Evolutionary conservation across 2,329 filamentous ascomycete species (phyloP).

Genomic region (Cordyceps farinosa): DNA sequence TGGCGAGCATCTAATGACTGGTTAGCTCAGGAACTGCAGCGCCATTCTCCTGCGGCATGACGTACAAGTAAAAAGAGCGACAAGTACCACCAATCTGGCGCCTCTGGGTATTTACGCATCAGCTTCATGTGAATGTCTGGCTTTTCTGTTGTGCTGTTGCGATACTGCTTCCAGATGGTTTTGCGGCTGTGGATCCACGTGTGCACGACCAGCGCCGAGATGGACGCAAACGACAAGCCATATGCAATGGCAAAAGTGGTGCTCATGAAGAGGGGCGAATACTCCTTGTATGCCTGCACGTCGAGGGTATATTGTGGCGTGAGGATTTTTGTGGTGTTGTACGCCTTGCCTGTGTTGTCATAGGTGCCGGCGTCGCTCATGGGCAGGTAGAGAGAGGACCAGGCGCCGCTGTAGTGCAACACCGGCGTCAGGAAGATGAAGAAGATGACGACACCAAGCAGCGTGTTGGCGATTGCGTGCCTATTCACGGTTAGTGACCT

Average conservation of each 20-base stretch:
- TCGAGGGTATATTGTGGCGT: conserved; percentile 60
- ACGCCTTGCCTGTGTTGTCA: conserved; percentile 63
- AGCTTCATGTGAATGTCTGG: conserved; percentile 63
- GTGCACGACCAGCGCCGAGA: conserved; percentile 65
- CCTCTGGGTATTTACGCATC: conserved; percentile 61
- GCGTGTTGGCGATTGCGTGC: conserved; percentile 70
- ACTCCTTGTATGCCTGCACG: conserved; percentile 59
- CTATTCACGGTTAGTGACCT: conserved; percentile 28
- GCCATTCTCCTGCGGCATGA: conserved; percentile 14
- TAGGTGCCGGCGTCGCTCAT: conserved; percentile 69
- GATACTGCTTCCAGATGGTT: conserved; percentile 62
- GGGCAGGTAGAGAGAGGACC: conserved; percentile 62
- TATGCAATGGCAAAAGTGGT: conserved; percentile 70
- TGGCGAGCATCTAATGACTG: conserved; percentile 44
- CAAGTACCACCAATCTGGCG: conserved; percentile 62
- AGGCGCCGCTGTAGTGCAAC: conserved; percentile 63
- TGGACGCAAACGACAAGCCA: conserved; percentile 68
- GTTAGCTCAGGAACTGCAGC: conserved; percentile 15
- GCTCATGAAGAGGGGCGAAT: conserved; percentile 67
- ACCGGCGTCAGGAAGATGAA: conserved; percentile 57
- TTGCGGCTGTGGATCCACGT: conserved; percentile 64
- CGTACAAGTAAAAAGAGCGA: conserved; percentile 52
- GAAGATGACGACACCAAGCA: conserved; percentile 64
- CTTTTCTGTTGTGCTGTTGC: conserved; percentile 55
- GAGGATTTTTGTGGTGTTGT: conserved; percentile 63